These are phyloP conservation scores for Triticum dicoccoides DNA, from an alignment of 176 grass and related monocot species.

Conservation along the genomic window DNA sequence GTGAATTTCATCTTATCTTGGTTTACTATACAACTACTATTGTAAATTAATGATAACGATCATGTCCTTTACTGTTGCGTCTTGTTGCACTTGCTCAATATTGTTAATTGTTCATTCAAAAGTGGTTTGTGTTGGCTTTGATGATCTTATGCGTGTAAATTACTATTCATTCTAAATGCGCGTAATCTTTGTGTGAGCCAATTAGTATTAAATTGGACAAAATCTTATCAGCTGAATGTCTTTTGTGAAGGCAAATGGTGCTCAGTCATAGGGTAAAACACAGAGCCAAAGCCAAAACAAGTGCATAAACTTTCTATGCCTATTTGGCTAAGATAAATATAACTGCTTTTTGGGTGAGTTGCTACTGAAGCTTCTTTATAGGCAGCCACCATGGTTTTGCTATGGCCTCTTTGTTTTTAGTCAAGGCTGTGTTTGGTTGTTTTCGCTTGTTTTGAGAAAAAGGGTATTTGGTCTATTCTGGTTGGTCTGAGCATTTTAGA, in stretches of 20 bases:
- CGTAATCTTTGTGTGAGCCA: background rate
- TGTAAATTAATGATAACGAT: conserved; percentile 9
- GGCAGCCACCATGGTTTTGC: background rate
- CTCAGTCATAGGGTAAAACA: conserved; percentile 3
- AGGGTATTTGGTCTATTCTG: background rate
- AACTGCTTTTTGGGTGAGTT: background rate
- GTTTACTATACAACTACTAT: background rate
- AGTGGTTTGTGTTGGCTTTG: conserved; percentile 21
- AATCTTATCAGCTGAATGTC: background rate
- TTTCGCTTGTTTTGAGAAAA: background rate
- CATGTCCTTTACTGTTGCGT: background rate
- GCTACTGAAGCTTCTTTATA: background rate
- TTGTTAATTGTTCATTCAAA: conserved; percentile 13
- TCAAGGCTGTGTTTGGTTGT: conserved; percentile 10
- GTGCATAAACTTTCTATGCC: background rate
- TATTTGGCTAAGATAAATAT: background rate
- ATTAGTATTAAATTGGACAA: conserved; percentile 16
- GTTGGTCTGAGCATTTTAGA: background rate
- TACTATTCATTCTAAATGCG: background rate
- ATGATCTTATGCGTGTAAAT: background rate
- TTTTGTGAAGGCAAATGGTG: conserved; percentile 3
- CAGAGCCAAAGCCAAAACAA: background rate
- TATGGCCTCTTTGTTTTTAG: background rate
- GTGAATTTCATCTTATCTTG: conserved; percentile 4
- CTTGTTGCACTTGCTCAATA: conserved; percentile 3